phyloP scores from a whole-genome alignment of 805 yeast species.

The Saccharomycopsis selenospora region DNA sequence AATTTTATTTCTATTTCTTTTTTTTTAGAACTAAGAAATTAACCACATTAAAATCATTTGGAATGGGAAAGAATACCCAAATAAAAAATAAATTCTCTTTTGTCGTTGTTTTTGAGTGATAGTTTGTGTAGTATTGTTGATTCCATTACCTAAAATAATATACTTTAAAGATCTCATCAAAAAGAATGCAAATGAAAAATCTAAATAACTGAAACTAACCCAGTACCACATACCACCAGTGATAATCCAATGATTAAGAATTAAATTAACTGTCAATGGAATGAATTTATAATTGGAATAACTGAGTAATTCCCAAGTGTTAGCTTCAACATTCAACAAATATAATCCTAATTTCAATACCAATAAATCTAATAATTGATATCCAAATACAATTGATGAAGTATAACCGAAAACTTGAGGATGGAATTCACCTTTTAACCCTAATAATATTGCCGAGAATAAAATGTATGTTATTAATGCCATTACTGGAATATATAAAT shows the following conservation, averaged over 20 bases:
- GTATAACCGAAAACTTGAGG: constrained; percentile 87
- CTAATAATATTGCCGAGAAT: constrained; percentile 76
- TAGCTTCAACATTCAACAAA: constrained; percentile 61
- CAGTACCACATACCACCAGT: constrained; percentile 8
- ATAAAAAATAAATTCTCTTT: constrained; percentile 19
- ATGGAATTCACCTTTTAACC: constrained; percentile 82
- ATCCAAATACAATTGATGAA: constrained; percentile 79
- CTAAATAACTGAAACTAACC: constrained; percentile 16
- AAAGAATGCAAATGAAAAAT: constrained; percentile 21
- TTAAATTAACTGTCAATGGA: constrained; percentile 54
- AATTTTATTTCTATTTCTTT: no score
- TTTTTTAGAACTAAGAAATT: no score
- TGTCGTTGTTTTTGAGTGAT: constrained; percentile 20
- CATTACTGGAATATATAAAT: constrained; percentile 92
- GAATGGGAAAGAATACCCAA: constrained; percentile 20
- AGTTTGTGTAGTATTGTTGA: constrained; percentile 18
- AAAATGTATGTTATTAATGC: constrained; percentile 82
- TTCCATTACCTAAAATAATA: constrained; percentile 20
- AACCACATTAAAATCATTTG: constrained; percentile 22
- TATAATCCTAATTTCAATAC: constrained; percentile 79
- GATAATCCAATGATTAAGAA: constrained; percentile 23
- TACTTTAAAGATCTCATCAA: constrained; percentile 21
- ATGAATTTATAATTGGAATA: constrained; percentile 94
- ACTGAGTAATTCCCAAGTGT: constrained; percentile 75
- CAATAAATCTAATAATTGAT: constrained; percentile 66